These are phyloP conservation scores for Candida frijolesensis DNA, from an alignment of 1,139 yeast species.

Conservation along the genomic window DNA sequence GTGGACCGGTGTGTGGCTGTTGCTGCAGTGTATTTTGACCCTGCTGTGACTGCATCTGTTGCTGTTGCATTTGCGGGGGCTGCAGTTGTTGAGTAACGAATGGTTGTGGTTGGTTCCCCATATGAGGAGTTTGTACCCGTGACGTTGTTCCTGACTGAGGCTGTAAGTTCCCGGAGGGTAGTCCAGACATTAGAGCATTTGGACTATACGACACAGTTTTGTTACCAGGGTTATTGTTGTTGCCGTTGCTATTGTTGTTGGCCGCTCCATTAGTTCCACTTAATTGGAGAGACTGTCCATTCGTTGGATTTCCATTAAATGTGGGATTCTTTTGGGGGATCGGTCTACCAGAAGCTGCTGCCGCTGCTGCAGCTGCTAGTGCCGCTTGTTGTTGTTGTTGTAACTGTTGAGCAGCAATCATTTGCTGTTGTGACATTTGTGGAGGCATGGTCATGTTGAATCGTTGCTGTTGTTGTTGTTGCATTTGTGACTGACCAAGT, in stretches of 20 bases:
- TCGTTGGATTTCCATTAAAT: conserved; percentile 11
- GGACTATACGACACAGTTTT: conserved; percentile 11
- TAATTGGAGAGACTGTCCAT: conserved; percentile 6
- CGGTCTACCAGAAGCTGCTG: conserved; percentile 13
- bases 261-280: conserved; percentile 1
- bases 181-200: conserved; percentile 11
- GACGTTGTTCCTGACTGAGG: conserved; percentile 14
- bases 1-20: conserved; percentile 2
- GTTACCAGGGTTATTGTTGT: neutral
- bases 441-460: conserved; percentile 12
- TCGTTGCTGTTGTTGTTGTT: conserved; percentile 12
- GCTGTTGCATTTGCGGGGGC: conserved; percentile 4
- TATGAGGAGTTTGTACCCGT: conserved; percentile 18
- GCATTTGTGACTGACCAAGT: conserved; percentile 8
- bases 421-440: conserved; percentile 12
- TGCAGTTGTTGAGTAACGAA: conserved; percentile 8
- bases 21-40: conserved; percentile 9
- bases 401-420: conserved; percentile 10
- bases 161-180: conserved; percentile 11
- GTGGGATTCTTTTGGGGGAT: conserved; percentile 13
- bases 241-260: neutral
- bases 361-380: conserved; percentile 10
- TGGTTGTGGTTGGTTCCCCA: conserved; percentile 16
- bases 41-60: conserved; percentile 4
- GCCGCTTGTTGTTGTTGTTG: conserved; percentile 11